These are phyloP conservation scores for Picea engelmannii DNA, from an alignment of 83 land plant species.

Conservation along the genomic window DNA sequence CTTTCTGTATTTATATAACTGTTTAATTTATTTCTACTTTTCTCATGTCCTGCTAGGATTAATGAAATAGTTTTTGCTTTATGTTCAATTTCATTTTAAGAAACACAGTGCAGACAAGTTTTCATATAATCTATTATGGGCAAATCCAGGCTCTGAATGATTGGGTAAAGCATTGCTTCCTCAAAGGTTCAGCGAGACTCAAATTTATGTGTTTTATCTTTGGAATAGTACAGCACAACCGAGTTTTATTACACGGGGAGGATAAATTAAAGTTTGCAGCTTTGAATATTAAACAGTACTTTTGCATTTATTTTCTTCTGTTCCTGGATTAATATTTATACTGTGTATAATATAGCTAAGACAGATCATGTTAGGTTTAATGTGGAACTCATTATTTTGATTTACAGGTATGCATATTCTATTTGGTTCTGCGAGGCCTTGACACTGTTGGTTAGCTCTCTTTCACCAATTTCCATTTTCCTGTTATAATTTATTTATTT, in stretches of 20 bases:
- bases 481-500: constrained; percentile 10
- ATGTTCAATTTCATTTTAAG: not conserved
- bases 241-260: not conserved
- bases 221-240: not conserved
- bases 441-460: constrained; percentile 91
- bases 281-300: not conserved
- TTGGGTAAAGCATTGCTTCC: not conserved
- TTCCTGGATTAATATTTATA: not conserved
- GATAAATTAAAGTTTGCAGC: not conserved
- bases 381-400: not conserved
- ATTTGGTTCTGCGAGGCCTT: constrained; percentile 92
- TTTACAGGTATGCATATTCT: constrained; percentile 85
- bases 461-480: not conserved
- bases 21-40: not conserved
- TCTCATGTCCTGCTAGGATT: not conserved
- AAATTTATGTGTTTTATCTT: not conserved
- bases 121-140: not conserved
- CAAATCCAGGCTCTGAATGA: not conserved
- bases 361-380: not conserved
- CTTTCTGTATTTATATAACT: not conserved
- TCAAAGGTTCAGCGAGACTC: not conserved
- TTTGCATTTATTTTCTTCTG: too few relatives aligned
- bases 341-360: not conserved
- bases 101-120: not conserved
- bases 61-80: not conserved